These are phyloP conservation scores for Chlamydomonas incerta DNA, from an alignment of 139 green algal genomes.

Conservation along the genomic window DNA sequence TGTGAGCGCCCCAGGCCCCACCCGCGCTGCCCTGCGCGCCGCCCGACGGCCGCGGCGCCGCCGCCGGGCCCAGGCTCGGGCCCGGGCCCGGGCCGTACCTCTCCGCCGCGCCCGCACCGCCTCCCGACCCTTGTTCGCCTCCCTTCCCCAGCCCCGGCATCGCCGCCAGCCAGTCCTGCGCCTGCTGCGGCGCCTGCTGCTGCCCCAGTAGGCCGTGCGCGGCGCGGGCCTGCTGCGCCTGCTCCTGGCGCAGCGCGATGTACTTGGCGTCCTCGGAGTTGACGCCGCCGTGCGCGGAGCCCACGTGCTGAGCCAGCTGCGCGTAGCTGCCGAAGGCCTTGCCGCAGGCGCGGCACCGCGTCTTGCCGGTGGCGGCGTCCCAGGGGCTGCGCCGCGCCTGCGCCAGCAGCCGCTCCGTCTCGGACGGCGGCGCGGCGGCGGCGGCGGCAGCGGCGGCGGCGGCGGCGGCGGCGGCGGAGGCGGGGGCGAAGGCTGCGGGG, in stretches of 20 bases:
- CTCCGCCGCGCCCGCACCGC: too few species aligned
- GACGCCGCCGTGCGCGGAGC: slow-evolving; percentile 72
- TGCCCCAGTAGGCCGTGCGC: not conserved
- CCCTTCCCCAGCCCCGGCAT: not conserved
- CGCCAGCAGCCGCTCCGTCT: slow-evolving; percentile 17
- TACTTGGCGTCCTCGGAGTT: slow-evolving; percentile 73
- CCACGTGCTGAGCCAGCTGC: slow-evolving; percentile 80
- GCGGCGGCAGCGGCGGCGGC: not conserved
- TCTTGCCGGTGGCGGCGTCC: slow-evolving; percentile 59
- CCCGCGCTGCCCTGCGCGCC: too few species aligned
- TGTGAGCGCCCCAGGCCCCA: too few species aligned
- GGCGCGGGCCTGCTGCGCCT: not conserved
- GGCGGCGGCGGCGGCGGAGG: not conserved
- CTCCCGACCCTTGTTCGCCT: not conserved
- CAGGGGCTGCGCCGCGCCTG: slow-evolving; percentile 48
- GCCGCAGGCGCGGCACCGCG: slow-evolving; percentile 76
- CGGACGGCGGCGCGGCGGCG: not conserved
- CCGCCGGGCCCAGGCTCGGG: too few species aligned
- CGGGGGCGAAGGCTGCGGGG: not conserved
- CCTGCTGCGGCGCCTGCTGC: slow-evolving; percentile 1
- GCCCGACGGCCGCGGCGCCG: too few species aligned
- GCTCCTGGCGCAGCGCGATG: slow-evolving; percentile 21
- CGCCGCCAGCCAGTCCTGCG: not conserved
- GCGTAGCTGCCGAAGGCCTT: slow-evolving; percentile 65
- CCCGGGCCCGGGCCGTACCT: too few species aligned